Base-by-base conservation (phyloP, 371 early-diverging fungal species). In the Circinella umbellata region DNA sequence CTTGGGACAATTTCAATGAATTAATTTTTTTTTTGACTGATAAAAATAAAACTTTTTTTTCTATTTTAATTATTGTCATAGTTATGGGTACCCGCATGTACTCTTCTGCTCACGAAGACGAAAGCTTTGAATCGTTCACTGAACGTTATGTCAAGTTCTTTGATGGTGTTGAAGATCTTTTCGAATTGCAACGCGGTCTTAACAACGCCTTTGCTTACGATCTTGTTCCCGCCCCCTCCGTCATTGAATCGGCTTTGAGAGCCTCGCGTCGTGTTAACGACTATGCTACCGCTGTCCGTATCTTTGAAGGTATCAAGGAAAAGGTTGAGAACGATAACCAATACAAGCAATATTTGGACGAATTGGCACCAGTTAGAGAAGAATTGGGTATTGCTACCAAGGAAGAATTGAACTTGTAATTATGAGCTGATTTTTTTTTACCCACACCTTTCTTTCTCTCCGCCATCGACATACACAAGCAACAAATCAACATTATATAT, bases 141-240 rank as follows among this genome's bases (percentile, higher is more conserved):
- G 89, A 87, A 72, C 91, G 94, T 68, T 94, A 93, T 68, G 89
- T 91, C 77, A 89, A 89, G 82, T 94, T 93, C 87, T 98, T 98
- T 81, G 91, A 93, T 72, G 89, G 89, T 73, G 93, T 92, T 63
- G 95, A 95, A 70, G 98, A 98, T 85, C 89, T 94, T 75, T 97
- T 96, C 78, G 98, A 98, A 86, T 89, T 98, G 61, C 96, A 96
- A 88, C 91, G 97, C 74, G 96, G 97, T 57, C 88, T 98, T 76
- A 97, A 97, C 92, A 96, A 97, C 84, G 92, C 94, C 79, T 98
- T 97, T 76, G 92, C 95, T 63, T 95, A 96, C 80, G 97, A 97
- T 88, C 89, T 96, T 78, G 97, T 97, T 17, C 98, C 97, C 61
- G 85, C 95, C 46, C 88, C 93, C 73, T 88, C 91, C 59, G 94